These are phyloP conservation scores for Globisporangium acanthophoron DNA, from an alignment of 352 stramenopile species.

Conservation along the genomic window DNA sequence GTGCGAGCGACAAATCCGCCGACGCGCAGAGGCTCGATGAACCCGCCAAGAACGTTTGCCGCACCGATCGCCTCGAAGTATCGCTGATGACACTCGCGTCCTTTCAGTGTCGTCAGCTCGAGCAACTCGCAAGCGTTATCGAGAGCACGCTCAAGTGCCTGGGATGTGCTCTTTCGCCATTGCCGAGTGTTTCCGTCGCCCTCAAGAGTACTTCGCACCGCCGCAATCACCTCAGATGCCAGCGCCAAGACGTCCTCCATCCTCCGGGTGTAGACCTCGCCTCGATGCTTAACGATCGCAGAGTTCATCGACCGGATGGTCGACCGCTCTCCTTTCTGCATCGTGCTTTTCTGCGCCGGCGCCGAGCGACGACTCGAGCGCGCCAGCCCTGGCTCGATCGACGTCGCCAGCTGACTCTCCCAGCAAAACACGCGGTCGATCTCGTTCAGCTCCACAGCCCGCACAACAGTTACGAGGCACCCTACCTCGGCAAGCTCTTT, in stretches of 20 bases:
- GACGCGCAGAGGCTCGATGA: conserved; percentile 31
- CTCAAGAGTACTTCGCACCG: conserved; percentile 22
- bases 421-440: conserved; percentile 44
- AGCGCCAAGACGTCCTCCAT: conserved; percentile 23
- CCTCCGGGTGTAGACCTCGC: conserved; percentile 1
- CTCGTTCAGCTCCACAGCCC: conserved; percentile 22
- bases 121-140: conserved; percentile 4
- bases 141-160: conserved; percentile 20
- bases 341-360: conserved; percentile 19
- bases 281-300: conserved; percentile 11
- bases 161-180: conserved; percentile 24
- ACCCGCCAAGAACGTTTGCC: conserved; percentile 41
- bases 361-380: conserved; percentile 33
- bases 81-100: conserved; percentile 6
- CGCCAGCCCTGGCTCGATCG: conserved; percentile 39
- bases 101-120: conserved; percentile 6
- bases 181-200: conserved; percentile 8
- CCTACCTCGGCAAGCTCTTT: conserved; percentile 31
- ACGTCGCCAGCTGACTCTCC: conserved; percentile 31
- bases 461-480: conserved; percentile 41
- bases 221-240: conserved; percentile 34
- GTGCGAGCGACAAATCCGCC: conserved; percentile 26
- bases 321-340: conserved; percentile 27
- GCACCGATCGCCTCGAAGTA: conserved; percentile 38
- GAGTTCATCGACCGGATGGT: conserved; percentile 44